Conservation (phyloP, 768 basidiomycete genomes). For the Saitozyma sp. region DNA sequence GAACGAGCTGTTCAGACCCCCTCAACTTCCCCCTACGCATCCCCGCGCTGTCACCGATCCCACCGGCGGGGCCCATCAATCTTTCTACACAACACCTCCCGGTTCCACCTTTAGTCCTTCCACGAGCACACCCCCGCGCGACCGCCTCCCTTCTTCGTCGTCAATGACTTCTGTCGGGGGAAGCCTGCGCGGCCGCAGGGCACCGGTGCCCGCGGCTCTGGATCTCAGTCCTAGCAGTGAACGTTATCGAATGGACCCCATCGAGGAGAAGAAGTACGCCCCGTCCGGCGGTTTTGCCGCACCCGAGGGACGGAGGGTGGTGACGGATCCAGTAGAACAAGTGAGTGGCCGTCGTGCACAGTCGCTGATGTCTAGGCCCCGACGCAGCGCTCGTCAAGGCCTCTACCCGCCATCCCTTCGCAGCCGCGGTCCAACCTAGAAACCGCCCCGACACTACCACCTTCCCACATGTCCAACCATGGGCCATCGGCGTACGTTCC, state of each 20-base stretch:
- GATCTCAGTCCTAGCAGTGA: slow-evolving; percentile 31
- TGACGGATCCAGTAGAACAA: not conserved
- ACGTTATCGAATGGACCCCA: too few species aligned
- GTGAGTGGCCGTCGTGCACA: not conserved
- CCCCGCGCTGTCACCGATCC: too few species aligned
- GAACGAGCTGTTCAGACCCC: too few species aligned
- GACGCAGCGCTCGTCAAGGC: not conserved
- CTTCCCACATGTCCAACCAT: not conserved
- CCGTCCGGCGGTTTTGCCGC: not conserved
- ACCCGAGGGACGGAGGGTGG: not conserved
- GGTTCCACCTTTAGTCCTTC: too few species aligned
- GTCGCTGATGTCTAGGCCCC: not conserved
- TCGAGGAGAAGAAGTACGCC: not conserved
- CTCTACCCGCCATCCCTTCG: not conserved
- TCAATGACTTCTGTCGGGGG: slow-evolving; percentile 31
- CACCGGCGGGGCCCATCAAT: too few species aligned
- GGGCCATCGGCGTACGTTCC: slow-evolving; percentile 1
- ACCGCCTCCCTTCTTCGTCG: slow-evolving; percentile 27
- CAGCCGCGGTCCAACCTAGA: not conserved
- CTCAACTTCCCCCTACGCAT: too few species aligned
- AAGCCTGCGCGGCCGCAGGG: slow-evolving; percentile 28
- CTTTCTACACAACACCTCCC: too few species aligned
- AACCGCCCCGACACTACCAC: not conserved
- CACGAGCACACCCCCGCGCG: slow-evolving; percentile 9
- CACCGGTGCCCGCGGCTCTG: slow-evolving; percentile 43